Evolutionary conservation across 192 early-diverging fungal genomes (phyloP).

Genomic region (Coemansia sp.): DNA sequence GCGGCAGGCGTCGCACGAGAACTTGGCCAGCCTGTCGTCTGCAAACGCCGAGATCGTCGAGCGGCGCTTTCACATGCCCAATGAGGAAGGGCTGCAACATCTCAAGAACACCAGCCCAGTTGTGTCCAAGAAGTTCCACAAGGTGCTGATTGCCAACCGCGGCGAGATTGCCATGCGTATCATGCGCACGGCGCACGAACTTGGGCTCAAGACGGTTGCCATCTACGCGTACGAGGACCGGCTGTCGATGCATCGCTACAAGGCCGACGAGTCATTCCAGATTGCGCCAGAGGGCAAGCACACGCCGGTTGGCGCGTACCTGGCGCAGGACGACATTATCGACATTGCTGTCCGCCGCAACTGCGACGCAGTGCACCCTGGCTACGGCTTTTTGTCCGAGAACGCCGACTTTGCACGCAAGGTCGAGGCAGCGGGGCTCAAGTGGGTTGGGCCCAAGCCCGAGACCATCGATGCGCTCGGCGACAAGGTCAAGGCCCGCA

Average conservation of each 20-base stretch:
- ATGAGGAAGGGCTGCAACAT: slow-evolving; percentile 53
- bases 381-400: slow-evolving; percentile 96
- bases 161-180: slow-evolving; percentile 94
- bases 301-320: slow-evolving; percentile 93
- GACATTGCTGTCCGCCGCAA: slow-evolving; percentile 77
- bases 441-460: slow-evolving; percentile 85
- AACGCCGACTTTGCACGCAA: slow-evolving; percentile 90
- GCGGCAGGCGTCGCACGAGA: slow-evolving; percentile 41
- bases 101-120: slow-evolving; percentile 54
- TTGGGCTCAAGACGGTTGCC: slow-evolving; percentile 85
- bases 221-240: slow-evolving; percentile 91
- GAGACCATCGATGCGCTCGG: slow-evolving; percentile 85
- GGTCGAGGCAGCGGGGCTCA: slow-evolving; percentile 84
- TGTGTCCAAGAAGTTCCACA: slow-evolving; percentile 49
- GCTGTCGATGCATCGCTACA: slow-evolving; percentile 89
- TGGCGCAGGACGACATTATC: slow-evolving; percentile 91
- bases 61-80: slow-evolving; percentile 57
- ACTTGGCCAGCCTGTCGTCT: slow-evolving; percentile 21
- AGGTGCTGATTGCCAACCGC: slow-evolving; percentile 59
- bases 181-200: slow-evolving; percentile 89
- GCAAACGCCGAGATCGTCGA: slow-evolving; percentile 41
- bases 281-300: slow-evolving; percentile 74
- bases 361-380: slow-evolving; percentile 89
- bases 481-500: slow-evolving; percentile 92
- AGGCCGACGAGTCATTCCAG: slow-evolving; percentile 96